These are phyloP conservation scores for Botryosphaeria agaves DNA, from an alignment of 2,329 filamentous ascomycete genomes.

Conservation along the genomic window DNA sequence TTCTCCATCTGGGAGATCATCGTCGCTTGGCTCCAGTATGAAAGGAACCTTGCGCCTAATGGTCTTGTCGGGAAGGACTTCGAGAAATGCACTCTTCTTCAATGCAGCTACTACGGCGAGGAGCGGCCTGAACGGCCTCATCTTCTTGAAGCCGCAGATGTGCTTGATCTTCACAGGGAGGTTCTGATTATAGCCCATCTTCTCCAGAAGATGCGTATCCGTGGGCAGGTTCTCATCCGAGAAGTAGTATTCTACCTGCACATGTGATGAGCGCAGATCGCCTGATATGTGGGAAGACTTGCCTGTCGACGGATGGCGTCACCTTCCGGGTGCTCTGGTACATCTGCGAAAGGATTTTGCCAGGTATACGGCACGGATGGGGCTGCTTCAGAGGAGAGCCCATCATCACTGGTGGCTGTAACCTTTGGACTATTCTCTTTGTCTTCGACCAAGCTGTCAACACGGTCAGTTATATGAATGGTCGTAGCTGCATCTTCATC, in stretches of 20 bases:
- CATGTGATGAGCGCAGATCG: too few species aligned
- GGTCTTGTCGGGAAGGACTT: slow-evolving; percentile 22
- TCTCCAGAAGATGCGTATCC: slow-evolving; percentile 24
- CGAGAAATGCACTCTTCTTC: slow-evolving; percentile 21
- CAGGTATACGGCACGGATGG: too few species aligned
- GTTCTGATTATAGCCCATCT: slow-evolving; percentile 22
- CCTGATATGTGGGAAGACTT: too few species aligned
- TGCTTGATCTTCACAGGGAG: slow-evolving; percentile 23
- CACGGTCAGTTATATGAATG: too few species aligned
- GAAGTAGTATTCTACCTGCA: slow-evolving; percentile 32
- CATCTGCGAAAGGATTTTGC: too few species aligned
- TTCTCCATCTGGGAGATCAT: neutral
- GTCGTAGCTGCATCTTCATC: too few species aligned
- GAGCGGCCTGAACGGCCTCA: slow-evolving; percentile 25
- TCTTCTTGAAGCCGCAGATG: slow-evolving; percentile 26
- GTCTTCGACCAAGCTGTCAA: too few species aligned
- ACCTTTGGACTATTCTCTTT: too few species aligned
- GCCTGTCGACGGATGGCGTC: slow-evolving; percentile 7
- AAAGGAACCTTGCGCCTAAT: slow-evolving; percentile 25
- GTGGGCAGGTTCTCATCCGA: slow-evolving; percentile 27
- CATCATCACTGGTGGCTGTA: too few species aligned
- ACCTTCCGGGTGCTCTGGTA: slow-evolving; percentile 6
- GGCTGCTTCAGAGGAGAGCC: too few species aligned
- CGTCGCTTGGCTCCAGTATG: slow-evolving; percentile 9
- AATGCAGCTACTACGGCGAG: slow-evolving; percentile 22